Conservation (phyloP, 179 eudicot genomes). For the Pouteria campechiana region DNA sequence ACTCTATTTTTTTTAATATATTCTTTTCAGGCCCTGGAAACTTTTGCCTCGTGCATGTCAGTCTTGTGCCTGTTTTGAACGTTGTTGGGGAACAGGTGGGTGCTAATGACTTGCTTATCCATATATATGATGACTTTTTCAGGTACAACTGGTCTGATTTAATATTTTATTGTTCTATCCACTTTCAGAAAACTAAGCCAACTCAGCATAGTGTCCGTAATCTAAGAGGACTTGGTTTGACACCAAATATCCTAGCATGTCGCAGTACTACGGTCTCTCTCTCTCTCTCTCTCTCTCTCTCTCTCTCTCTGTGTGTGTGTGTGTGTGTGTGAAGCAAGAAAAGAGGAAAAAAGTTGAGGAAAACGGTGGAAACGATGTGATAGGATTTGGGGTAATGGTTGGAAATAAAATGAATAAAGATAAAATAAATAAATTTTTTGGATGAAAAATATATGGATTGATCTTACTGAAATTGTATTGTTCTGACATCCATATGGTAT, state of each 20-base stretch:
- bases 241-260: slow-evolving; percentile 34
- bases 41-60: slow-evolving; percentile 71
- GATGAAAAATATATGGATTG: too few relatives aligned
- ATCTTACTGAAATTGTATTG: neutral
- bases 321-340: too few relatives aligned
- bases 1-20: neutral
- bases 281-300: slow-evolving; percentile 11
- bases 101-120: too few relatives aligned
- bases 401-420: too few relatives aligned
- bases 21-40: slow-evolving; percentile 42
- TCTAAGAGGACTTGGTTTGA: slow-evolving; percentile 41
- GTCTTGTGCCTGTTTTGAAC: slow-evolving; percentile 63
- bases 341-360: too few relatives aligned
- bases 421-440: too few relatives aligned
- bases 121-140: too few relatives aligned
- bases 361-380: too few relatives aligned
- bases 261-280: slow-evolving; percentile 27
- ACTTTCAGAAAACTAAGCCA: slow-evolving; percentile 53
- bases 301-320: neutral
- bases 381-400: too few relatives aligned
- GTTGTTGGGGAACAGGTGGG: slow-evolving; percentile 79
- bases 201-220: slow-evolving; percentile 56
- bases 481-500: neutral
- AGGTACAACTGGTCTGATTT: too few relatives aligned
- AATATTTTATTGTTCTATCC: too few relatives aligned